Conservation (phyloP, 371 early-diverging fungal species). For the Mortierella sp. region DNA sequence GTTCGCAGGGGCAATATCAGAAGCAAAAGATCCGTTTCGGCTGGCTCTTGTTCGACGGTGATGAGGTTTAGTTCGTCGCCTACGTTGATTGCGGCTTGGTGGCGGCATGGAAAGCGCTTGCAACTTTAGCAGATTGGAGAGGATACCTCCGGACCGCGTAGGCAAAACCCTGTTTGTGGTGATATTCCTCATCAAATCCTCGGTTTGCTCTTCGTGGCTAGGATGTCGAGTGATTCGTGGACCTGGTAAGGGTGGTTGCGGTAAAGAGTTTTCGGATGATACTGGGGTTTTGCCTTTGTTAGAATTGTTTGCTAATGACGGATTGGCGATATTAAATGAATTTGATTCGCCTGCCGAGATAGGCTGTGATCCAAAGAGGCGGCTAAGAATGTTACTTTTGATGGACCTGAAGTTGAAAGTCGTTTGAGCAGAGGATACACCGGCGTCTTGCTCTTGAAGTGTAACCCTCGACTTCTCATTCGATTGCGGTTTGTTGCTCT, state of each 20-base stretch:
- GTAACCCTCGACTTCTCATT: background rate
- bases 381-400: constrained; percentile 25
- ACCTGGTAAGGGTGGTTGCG: background rate
- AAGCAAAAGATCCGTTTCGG: constrained; percentile 4
- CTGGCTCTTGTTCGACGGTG: background rate
- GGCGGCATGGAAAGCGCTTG: constrained; percentile 34
- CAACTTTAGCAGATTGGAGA: constrained; percentile 42
- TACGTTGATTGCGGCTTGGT: constrained; percentile 9
- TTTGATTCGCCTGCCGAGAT: background rate
- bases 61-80: constrained; percentile 2
- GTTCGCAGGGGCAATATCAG: constrained; percentile 7
- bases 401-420: constrained; percentile 15
- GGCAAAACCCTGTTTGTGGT: background rate
- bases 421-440: constrained; percentile 2
- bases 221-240: background rate
- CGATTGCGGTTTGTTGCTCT: background rate
- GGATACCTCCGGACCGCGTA: constrained; percentile 35
- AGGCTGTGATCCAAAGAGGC: constrained; percentile 29
- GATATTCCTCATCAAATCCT: constrained; percentile 4
- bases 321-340: background rate
- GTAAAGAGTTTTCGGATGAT: background rate
- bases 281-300: background rate
- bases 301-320: background rate
- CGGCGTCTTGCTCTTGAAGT: background rate
- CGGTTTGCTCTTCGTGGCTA: background rate